Conservation (phyloP, 2,329 filamentous ascomycete species). For the Aspergillus quadrilineatus region DNA sequence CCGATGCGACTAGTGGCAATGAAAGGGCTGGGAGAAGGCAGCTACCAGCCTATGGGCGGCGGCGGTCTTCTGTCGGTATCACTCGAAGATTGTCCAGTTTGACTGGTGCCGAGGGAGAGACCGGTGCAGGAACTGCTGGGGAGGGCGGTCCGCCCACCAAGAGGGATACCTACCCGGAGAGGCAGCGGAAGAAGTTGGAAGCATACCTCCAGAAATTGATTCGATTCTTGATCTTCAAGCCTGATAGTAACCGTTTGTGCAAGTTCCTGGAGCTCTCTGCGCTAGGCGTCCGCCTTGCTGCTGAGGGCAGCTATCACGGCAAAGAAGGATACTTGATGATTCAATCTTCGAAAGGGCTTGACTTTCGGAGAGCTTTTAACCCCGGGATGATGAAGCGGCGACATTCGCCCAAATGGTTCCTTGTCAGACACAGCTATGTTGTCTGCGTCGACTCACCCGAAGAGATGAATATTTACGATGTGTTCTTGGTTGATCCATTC, state of each 20-base stretch:
- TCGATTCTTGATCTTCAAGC: slow-evolving; percentile 91
- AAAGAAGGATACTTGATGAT: slow-evolving; percentile 96
- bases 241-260: slow-evolving; percentile 92
- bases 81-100: slow-evolving; percentile 60
- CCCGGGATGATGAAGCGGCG: slow-evolving; percentile 75
- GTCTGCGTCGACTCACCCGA: slow-evolving; percentile 98
- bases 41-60: slow-evolving; percentile 38
- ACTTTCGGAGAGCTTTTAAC: slow-evolving; percentile 77
- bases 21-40: slow-evolving; percentile 54
- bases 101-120: slow-evolving; percentile 39
- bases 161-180: slow-evolving; percentile 68
- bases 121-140: slow-evolving; percentile 34
- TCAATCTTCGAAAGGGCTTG: slow-evolving; percentile 83
- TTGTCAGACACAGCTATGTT: slow-evolving; percentile 96
- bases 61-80: slow-evolving; percentile 57
- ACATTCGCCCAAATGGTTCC: slow-evolving; percentile 93
- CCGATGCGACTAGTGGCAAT: slow-evolving; percentile 68
- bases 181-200: slow-evolving; percentile 81
- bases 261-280: slow-evolving; percentile 95
- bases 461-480: slow-evolving; percentile 98
- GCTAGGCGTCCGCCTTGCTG: slow-evolving; percentile 85
- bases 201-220: slow-evolving; percentile 92
- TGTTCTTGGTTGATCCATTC: slow-evolving; percentile 90
- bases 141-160: slow-evolving; percentile 42
- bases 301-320: slow-evolving; percentile 94